Base-by-base conservation (phyloP, 2,329 filamentous ascomycete genomes). In the Teratosphaeria nubilosa region DNA sequence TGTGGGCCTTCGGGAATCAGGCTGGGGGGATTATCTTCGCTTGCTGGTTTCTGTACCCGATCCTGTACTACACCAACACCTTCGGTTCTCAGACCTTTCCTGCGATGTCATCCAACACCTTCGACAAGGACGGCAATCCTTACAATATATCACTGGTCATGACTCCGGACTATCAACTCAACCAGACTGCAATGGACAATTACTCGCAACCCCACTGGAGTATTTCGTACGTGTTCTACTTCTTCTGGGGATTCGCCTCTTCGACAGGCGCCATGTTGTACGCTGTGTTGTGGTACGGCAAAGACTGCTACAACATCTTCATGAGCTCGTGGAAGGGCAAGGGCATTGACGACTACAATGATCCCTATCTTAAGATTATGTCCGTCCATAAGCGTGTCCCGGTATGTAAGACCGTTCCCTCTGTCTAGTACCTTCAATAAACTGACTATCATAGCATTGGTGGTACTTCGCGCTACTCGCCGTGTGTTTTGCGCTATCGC, bases 121-220 rank as follows among this genome's bases (percentile, higher is more conserved):
- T 91, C 67, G 90, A 95, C 73, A 91, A 94, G 67, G 87, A 80
- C 0, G 90, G 88, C n/a, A 80, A 85, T 24, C 80, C 87, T 24
- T 95, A 95, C 74, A 82, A 95, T 64, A 90, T 94, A 58, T 85
- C 82, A 73, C 86, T 82, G 63, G 91, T 95, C 48, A 76, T 95
- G 53, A 94, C 89, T 0, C 65, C 82, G 0, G 86, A 92, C 45
- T 94, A 51, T 27, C 53, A 30, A 2, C 48, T 61, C 24, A 59
- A 62, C 11, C 55, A 61, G 30, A 59, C 61, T 11, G 61, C 57
- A 16, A 57, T 62, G 55, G 59, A 69, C 50, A 58, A 62, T 4
- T 69, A 69, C 58, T 69, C 67, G 13, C 57, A 56, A 11, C 67
- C 67, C 16, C 60, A 65, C 59, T 70, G 67, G 67, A 65, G 67